phyloP scores from a whole-genome alignment of 352 stramenopile species.

The Peronosclerospora sorghi region DNA sequence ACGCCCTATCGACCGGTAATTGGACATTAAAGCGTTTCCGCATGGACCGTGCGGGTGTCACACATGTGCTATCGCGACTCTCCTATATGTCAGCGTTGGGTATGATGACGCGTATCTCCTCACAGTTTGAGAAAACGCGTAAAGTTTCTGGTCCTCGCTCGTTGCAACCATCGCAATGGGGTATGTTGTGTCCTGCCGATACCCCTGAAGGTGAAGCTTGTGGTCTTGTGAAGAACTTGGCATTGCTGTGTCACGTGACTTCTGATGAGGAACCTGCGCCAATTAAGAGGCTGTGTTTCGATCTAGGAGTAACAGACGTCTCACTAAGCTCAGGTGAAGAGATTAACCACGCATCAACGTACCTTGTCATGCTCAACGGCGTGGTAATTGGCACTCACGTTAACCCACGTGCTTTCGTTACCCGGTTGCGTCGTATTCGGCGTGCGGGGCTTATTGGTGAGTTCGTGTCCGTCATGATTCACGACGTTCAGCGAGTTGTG shows the following conservation, averaged over 20 bases:
- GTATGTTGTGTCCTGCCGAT: slow-evolving; percentile 98
- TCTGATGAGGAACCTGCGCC: slow-evolving; percentile 86
- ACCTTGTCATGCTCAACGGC: slow-evolving; percentile 98
- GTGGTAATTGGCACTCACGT: slow-evolving; percentile 95
- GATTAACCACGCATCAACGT: slow-evolving; percentile 90
- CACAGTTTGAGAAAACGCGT: slow-evolving; percentile 98
- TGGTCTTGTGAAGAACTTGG: slow-evolving; percentile 99
- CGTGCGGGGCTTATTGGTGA: slow-evolving; percentile 86
- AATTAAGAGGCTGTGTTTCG: slow-evolving; percentile 93
- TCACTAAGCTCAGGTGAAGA: slow-evolving; percentile 92
- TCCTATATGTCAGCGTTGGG: slow-evolving; percentile 98
- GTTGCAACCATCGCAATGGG: slow-evolving; percentile 98
- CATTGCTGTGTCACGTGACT: slow-evolving; percentile 95
- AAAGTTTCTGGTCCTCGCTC: slow-evolving; percentile 97
- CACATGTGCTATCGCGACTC: slow-evolving; percentile 94
- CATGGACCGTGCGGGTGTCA: slow-evolving; percentile 97
- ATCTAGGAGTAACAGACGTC: slow-evolving; percentile 96
- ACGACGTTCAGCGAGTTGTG: slow-evolving; percentile 94
- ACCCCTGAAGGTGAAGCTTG: slow-evolving; percentile 99
- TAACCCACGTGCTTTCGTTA: slow-evolving; percentile 86
- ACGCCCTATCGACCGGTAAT: slow-evolving; percentile 89
- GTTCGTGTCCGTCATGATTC: slow-evolving; percentile 98
- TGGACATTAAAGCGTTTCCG: slow-evolving; percentile 99
- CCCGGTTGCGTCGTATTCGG: slow-evolving; percentile 67
- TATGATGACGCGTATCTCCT: slow-evolving; percentile 99